A percentile compares a stretch with the other conserved stretches of the same genome.
Evolutionary conservation across 768 basidiomycete genomes (phyloP).

Genomic region (Heimioporus sp.): DNA sequence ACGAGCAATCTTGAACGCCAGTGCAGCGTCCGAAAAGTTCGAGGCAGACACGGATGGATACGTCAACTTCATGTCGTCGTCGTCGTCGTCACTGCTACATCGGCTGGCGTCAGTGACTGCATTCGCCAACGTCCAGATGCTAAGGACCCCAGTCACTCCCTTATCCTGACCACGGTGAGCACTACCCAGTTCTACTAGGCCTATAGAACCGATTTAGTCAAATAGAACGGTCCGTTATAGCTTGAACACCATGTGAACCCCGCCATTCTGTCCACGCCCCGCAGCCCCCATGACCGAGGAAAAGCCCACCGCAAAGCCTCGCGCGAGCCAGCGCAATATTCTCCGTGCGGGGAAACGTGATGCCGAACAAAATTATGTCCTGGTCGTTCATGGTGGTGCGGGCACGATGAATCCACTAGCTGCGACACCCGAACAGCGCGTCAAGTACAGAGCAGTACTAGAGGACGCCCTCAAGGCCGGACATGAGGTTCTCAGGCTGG

Average conservation of each 20-base stretch:
- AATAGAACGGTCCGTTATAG: too few relatives aligned
- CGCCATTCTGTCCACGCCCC: too few relatives aligned
- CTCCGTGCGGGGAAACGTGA: conserved; percentile 1
- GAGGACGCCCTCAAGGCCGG: conserved; percentile 57
- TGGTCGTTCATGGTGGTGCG: conserved; percentile 82
- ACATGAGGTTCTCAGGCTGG: conserved; percentile 55
- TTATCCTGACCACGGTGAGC: too few relatives aligned
- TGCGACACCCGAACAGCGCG: conserved; percentile 60
- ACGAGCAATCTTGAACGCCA: conserved; percentile 78
- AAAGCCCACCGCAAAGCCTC: neutral
- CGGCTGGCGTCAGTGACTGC: neutral
- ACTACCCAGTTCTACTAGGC: too few relatives aligned
- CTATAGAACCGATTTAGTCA: too few relatives aligned
- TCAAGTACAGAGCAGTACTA: conserved; percentile 56
- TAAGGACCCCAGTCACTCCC: too few relatives aligned
- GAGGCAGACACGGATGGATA: conserved; percentile 64
- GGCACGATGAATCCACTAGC: conserved; percentile 59
- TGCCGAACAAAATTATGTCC: conserved; percentile 30
- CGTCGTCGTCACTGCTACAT: conserved; percentile 1
- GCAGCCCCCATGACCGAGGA: conserved; percentile 7
- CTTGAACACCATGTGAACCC: too few relatives aligned
- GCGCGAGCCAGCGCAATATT: too few relatives aligned
- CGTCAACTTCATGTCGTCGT: conserved; percentile 52
- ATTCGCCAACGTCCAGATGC: neutral
- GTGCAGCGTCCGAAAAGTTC: conserved; percentile 46